phyloP scores from a whole-genome alignment of 2,329 filamentous ascomycete genomes.

The Nothomitra cinnamomea region DNA sequence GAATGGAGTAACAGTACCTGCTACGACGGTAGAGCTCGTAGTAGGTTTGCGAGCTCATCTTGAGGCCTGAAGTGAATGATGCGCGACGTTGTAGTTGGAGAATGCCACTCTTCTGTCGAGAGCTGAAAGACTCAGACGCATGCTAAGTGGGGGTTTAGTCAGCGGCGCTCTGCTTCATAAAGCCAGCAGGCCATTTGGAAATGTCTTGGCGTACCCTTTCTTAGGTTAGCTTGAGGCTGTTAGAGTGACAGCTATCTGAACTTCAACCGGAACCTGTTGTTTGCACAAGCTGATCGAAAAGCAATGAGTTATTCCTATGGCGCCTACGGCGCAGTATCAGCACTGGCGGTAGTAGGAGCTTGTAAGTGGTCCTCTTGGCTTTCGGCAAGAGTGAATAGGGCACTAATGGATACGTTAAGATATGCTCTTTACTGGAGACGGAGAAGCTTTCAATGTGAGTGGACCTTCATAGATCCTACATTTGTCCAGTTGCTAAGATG shows the following conservation, averaged over 20 bases:
- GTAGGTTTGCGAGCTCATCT: constrained; percentile 37
- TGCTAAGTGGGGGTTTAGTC: background rate
- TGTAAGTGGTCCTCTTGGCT: constrained; percentile 39
- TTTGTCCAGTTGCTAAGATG: constrained; percentile 7
- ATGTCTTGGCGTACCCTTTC: background rate
- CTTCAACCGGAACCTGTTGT: background rate
- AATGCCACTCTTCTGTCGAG: background rate
- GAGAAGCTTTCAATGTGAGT: constrained; percentile 84
- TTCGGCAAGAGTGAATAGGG: background rate
- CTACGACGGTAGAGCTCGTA: constrained; percentile 98
- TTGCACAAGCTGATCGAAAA: background rate
- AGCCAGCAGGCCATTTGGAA: background rate
- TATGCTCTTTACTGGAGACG: constrained; percentile 95
- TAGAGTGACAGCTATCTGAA: background rate
- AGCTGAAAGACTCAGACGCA: constrained; percentile 1
- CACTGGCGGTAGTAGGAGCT: constrained; percentile 56
- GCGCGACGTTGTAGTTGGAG: background rate
- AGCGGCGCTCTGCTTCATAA: background rate
- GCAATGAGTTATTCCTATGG: constrained; percentile 59
- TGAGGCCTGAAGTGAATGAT: constrained; percentile 9
- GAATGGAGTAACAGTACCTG: constrained; percentile 46
- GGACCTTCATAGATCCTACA: constrained; percentile 3
- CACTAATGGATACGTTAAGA: constrained; percentile 38
- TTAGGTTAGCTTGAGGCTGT: background rate
- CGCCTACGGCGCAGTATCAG: constrained; percentile 47